Base-by-base conservation (phyloP, 345 rosid species). In the Anacardium occidentale region DNA sequence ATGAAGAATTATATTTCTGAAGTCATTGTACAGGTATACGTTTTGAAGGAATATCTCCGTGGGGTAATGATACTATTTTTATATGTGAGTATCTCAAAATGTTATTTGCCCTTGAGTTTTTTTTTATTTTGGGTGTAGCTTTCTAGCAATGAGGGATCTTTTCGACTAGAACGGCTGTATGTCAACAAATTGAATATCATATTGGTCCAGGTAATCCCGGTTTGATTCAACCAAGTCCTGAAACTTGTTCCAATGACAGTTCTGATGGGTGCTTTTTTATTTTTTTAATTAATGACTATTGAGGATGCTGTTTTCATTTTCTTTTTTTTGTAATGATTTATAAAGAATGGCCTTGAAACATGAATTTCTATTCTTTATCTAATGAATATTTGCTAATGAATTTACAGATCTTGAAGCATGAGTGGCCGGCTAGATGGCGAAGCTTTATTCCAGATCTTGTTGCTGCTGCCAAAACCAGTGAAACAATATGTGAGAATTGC, bases 1-100 rank as follows among this genome's bases (percentile, higher is more conserved):
- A 95, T 96, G 98, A 96, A 90, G 85, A 96, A 96, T 75, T 93
- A 96, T 78, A 96, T 96, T 76, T 96, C 99, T 47, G 99, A 96
- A 85, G 93, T 96, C 75, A 96, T 96, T 71, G 99, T 93, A 44
- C 98, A 90, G 96, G 99, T 96, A 84, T 59, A 24, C 9, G 25
- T 56, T 47, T 3, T 2, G 7, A 10, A 18, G 25, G 47, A 70
- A 51, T 44, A 53, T 42, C 37, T 24, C 21, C 56, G 17, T 10
- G 7, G 21, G 13, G 32, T 48, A 10, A 65, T 14, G n/a, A 8
- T 47, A 47, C 1, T 0, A 6, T 18, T 2, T 37, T 10, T 11
- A 56, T 44, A 5, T 44, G 2, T 14, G 7, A 21, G 14, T 22
- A 24, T 72, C 0, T 51, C 26, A 20, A 60, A 11, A 42, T 73